Percentiles rank a stretch among this genome's conserved stretches.
Conservation (phyloP, 2,329 filamentous ascomycete genomes). For the Penicillium fuscoglaucum region DNA sequence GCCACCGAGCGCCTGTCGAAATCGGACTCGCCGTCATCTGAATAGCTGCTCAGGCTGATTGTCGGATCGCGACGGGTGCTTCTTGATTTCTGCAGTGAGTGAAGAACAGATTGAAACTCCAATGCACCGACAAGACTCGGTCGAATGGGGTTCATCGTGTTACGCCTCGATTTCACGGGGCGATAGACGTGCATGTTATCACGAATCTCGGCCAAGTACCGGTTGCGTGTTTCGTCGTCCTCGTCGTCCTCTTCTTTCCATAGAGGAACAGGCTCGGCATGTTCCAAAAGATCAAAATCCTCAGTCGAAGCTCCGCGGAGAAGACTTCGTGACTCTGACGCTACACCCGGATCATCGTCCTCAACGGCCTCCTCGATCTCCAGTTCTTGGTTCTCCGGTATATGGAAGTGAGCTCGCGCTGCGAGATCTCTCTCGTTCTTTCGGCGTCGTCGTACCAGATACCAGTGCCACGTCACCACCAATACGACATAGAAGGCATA, state of each 20-base stretch:
- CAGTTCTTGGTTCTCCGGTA: conserved; percentile 59
- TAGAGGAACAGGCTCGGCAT: conserved; percentile 45
- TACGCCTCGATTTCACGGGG: conserved; percentile 63
- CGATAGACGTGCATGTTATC: conserved; percentile 90
- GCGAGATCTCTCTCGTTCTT: conserved; percentile 66
- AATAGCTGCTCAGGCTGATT: conserved; percentile 69
- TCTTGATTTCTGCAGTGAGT: conserved; percentile 79
- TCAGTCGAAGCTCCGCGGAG: conserved; percentile 54
- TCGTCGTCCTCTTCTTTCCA: conserved; percentile 56
- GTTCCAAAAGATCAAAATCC: conserved; percentile 65
- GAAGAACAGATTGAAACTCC: conserved; percentile 87
- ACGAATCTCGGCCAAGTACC: conserved; percentile 74
- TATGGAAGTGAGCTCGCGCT: conserved; percentile 72
- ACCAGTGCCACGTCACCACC: conserved; percentile 93
- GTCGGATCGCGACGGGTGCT: conserved; percentile 67
- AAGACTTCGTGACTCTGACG: conserved; percentile 47
- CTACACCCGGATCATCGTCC: conserved; percentile 54
- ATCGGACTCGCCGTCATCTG: conserved; percentile 59
- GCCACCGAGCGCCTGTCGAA: conserved; percentile 50
- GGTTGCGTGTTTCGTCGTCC: conserved; percentile 56
- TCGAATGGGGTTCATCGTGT: conserved; percentile 77
- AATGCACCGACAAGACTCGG: conserved; percentile 91
- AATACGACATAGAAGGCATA: conserved; percentile 86
- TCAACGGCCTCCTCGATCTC: conserved; percentile 57
- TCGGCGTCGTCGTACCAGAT: conserved; percentile 63